These are phyloP conservation scores for Xylaria sp. DNA, from an alignment of 2,329 filamentous ascomycete species.

Conservation along the genomic window DNA sequence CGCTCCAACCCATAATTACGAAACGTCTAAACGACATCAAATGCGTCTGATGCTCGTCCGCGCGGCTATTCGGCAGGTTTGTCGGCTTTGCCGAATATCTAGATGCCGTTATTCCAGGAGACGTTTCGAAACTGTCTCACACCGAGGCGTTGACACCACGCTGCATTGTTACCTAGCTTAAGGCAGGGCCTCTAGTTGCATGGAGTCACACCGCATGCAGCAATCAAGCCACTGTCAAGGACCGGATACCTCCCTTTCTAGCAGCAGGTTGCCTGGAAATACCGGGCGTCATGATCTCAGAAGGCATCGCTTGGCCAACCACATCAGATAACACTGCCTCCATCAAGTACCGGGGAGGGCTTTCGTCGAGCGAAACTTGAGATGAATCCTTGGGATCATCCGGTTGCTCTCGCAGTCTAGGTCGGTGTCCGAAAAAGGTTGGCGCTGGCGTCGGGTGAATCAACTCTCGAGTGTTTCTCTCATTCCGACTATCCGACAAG, in stretches of 20 bases:
- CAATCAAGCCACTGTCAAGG: not conserved
- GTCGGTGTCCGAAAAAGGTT: conserved; percentile 33
- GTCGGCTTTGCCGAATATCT: conserved; percentile 8
- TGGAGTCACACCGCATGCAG: conserved; percentile 5
- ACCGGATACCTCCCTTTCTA: not conserved
- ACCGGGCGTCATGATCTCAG: conserved; percentile 7
- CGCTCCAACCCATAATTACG: not conserved
- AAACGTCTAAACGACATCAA: not conserved
- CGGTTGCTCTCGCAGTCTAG: conserved; percentile 18
- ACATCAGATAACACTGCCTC: conserved; percentile 20
- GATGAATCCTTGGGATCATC: conserved; percentile 27
- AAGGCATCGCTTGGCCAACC: conserved; percentile 9
- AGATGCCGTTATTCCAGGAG: not conserved
- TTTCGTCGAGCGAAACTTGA: conserved; percentile 35
- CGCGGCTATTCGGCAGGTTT: conserved; percentile 28
- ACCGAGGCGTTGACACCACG: conserved; percentile 10
- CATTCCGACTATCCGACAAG: conserved; percentile 25
- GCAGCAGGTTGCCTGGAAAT: conserved; percentile 10
- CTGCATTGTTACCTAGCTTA: conserved; percentile 17
- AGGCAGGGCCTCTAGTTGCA: conserved; percentile 7
- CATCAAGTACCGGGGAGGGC: conserved; percentile 16
- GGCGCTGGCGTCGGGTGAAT: conserved; percentile 17
- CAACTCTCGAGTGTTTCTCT: conserved; percentile 12
- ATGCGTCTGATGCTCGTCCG: conserved; percentile 3
- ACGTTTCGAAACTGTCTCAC: conserved; percentile 5